Percentiles rank a stretch among this genome's conserved stretches.
phyloP scores from a whole-genome alignment of 2,329 filamentous ascomycete genomes.

The Helicocarpus griseus region DNA sequence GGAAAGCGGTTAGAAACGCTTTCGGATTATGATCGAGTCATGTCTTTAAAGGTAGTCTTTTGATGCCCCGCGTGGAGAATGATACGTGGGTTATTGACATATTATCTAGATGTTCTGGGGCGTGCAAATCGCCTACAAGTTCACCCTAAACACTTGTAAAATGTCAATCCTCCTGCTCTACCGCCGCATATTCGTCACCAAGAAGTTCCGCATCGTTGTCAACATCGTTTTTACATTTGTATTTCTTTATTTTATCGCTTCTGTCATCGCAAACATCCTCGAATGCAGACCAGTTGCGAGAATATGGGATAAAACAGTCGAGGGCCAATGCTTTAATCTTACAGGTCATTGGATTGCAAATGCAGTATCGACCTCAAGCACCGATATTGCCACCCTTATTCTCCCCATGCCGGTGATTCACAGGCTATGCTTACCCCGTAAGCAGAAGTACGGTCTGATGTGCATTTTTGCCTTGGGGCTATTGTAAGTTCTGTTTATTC shows the following conservation, averaged over 20 bases:
- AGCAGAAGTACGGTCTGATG: slow-evolving; percentile 43
- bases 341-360: slow-evolving; percentile 43
- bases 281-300: slow-evolving; percentile 42
- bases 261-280: slow-evolving; percentile 38
- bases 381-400: slow-evolving; percentile 25
- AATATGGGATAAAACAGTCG: slow-evolving; percentile 37
- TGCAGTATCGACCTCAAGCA: slow-evolving; percentile 28
- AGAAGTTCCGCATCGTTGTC: slow-evolving; percentile 37
- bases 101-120: slow-evolving; percentile 39
- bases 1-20: slow-evolving; percentile 16
- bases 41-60: slow-evolving; percentile 17
- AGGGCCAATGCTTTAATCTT: slow-evolving; percentile 36
- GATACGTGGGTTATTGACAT: background rate
- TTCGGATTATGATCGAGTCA: slow-evolving; percentile 13
- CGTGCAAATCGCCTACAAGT: slow-evolving; percentile 46
- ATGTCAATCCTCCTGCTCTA: slow-evolving; percentile 45
- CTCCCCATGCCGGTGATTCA: slow-evolving; percentile 26
- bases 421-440: slow-evolving; percentile 19
- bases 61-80: background rate
- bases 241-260: slow-evolving; percentile 38
- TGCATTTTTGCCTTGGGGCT: slow-evolving; percentile 27
- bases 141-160: slow-evolving; percentile 46
- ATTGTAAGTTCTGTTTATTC: too few species aligned
- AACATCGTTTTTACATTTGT: slow-evolving; percentile 36
- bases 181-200: slow-evolving; percentile 42